These are phyloP conservation scores for Xylariaceae sp. DNA, from an alignment of 2,329 filamentous ascomycete genomes.

Conservation along the genomic window DNA sequence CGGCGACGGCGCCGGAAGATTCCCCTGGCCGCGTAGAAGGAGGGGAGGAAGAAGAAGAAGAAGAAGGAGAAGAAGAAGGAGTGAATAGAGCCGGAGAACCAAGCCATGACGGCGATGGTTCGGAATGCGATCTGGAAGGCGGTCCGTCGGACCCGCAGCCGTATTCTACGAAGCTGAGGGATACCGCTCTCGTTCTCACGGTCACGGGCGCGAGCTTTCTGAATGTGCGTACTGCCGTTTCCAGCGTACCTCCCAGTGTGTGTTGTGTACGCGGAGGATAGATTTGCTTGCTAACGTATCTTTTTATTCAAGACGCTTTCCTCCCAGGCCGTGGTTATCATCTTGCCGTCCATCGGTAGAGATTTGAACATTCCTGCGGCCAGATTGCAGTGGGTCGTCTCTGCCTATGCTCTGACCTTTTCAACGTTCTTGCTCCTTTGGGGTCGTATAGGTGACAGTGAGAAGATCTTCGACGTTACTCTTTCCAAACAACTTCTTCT, in stretches of 20 bases:
- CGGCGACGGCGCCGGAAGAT: no score
- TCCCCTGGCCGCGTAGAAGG: no score
- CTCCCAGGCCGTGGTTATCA: constrained; percentile 55
- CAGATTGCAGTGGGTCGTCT: constrained; percentile 61
- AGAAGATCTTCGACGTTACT: background rate
- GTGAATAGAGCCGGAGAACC: background rate
- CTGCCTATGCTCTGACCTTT: constrained; percentile 59
- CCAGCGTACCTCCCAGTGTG: background rate
- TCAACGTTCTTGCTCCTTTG: constrained; percentile 63
- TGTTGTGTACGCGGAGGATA: background rate
- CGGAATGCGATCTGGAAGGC: constrained; percentile 14
- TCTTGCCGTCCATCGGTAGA: constrained; percentile 55
- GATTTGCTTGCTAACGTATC: constrained; percentile 9
- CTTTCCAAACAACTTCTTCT: background rate
- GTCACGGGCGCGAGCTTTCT: constrained; percentile 51
- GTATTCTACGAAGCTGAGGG: constrained; percentile 43
- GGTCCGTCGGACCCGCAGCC: constrained; percentile 29
- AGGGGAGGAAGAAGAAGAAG: no score
- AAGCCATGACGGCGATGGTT: background rate
- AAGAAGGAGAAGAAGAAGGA: no score
- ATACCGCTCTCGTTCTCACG: constrained; percentile 50
- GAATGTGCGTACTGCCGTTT: constrained; percentile 37
- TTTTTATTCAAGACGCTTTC: constrained; percentile 43
- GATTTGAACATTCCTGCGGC: constrained; percentile 52
- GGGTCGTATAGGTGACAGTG: constrained; percentile 56